These are phyloP conservation scores for Penicillium rolfsii DNA, from an alignment of 2,329 filamentous ascomycete genomes.

Conservation along the genomic window DNA sequence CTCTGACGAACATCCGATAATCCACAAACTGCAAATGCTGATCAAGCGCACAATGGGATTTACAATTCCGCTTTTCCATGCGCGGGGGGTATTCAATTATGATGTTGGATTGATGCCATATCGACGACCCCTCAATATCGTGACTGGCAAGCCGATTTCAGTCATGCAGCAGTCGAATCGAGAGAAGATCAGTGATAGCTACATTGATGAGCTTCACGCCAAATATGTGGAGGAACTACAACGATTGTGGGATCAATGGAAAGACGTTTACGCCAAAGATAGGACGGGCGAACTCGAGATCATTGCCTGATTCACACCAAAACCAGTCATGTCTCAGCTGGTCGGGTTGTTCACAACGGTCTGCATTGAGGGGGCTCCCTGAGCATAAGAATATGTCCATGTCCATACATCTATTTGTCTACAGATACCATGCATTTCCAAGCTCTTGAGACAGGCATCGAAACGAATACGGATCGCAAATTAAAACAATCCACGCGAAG, in stretches of 20 bases:
- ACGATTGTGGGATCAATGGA: slow-evolving; percentile 52
- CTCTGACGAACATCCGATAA: slow-evolving; percentile 72
- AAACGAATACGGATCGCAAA: background rate
- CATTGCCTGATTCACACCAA: slow-evolving; percentile 34
- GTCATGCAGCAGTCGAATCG: slow-evolving; percentile 62
- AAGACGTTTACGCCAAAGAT: slow-evolving; percentile 50
- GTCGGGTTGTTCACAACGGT: background rate
- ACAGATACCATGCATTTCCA: background rate
- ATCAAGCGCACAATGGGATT: slow-evolving; percentile 88
- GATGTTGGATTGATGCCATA: slow-evolving; percentile 97
- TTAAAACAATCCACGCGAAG: background rate
- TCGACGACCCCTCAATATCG: slow-evolving; percentile 81
- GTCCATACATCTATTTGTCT: background rate
- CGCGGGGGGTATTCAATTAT: slow-evolving; percentile 93
- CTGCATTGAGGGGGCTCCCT: background rate
- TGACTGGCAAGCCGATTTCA: slow-evolving; percentile 80
- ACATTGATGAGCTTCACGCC: slow-evolving; percentile 79
- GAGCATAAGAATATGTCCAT: background rate
- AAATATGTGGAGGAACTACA: slow-evolving; percentile 69
- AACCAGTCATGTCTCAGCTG: too few relatives aligned
- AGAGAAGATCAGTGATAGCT: slow-evolving; percentile 68
- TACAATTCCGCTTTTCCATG: slow-evolving; percentile 87
- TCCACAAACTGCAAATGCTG: slow-evolving; percentile 80
- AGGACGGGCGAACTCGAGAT: slow-evolving; percentile 51
- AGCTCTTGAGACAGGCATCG: background rate